phyloP scores from a whole-genome alignment of 176 grass and related monocot genomes.

The Ensete ventricosum region DNA sequence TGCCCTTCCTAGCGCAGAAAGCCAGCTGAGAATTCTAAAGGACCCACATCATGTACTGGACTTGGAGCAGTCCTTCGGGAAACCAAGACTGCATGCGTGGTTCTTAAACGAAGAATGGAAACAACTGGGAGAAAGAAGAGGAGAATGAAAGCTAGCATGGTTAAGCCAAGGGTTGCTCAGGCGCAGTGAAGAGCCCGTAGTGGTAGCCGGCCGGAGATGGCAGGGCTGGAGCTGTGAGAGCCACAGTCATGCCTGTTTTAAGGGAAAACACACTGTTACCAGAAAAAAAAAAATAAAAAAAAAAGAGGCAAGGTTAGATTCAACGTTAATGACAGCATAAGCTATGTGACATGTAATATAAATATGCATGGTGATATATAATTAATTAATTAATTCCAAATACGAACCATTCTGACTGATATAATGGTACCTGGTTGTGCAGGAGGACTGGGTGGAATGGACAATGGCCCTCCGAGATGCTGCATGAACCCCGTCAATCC shows the following conservation, averaged over 20 bases:
- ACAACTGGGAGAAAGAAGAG: conserved; percentile 8
- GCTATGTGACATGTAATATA: too few species aligned
- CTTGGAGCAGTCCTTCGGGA: conserved; percentile 25
- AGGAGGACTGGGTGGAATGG: conserved; percentile 51
- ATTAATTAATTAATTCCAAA: too few species aligned
- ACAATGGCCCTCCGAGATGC: conserved; percentile 61
- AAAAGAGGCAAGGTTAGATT: background rate
- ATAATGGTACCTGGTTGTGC: conserved; percentile 62
- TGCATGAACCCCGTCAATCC: conserved; percentile 62
- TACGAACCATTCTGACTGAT: too few species aligned
- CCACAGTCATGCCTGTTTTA: conserved; percentile 98
- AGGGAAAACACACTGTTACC: conserved; percentile 70
- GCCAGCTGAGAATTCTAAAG: conserved; percentile 14
- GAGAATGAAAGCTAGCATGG: conserved; percentile 40
- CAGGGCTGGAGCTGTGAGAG: conserved; percentile 55
- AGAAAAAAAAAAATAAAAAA: background rate
- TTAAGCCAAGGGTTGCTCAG: conserved; percentile 98
- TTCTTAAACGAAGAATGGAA: conserved; percentile 24
- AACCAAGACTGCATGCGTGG: conserved; percentile 36
- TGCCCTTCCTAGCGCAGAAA: conserved; percentile 68
- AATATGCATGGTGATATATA: too few species aligned
- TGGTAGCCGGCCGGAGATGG: conserved; percentile 57
- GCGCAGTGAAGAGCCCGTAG: conserved; percentile 65
- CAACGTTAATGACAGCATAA: too few species aligned
- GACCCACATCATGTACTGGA: background rate